Percentiles rank a stretch among this genome's conserved stretches.
Evolutionary conservation across 2,329 filamentous ascomycete genomes (phyloP).

Genomic region (Xylaria sp.): DNA sequence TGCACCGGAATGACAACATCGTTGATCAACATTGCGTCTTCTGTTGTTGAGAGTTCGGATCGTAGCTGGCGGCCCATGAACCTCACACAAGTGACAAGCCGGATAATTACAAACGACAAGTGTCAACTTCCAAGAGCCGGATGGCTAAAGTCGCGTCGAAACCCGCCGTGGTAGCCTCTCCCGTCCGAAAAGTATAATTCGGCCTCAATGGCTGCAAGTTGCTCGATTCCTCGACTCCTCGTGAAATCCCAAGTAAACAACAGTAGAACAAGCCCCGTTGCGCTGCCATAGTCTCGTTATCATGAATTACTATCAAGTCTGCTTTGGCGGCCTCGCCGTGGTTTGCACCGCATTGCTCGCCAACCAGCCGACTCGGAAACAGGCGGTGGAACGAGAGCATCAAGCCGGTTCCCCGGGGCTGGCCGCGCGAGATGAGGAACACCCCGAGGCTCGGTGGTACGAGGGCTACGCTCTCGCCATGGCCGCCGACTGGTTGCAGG

Average conservation of each 20-base stretch:
- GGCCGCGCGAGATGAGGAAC: constrained; percentile 36
- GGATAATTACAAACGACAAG: constrained; percentile 42
- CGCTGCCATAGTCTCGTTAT: not conserved
- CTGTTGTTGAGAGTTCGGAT: constrained; percentile 29
- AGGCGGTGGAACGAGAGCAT: constrained; percentile 33
- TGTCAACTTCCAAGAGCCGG: constrained; percentile 33
- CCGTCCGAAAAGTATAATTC: not conserved
- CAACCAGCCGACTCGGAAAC: constrained; percentile 38
- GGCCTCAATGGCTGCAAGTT: not conserved
- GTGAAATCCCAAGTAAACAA: not conserved
- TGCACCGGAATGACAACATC: constrained; percentile 1
- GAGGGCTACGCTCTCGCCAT: constrained; percentile 51
- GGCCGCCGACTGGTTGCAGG: constrained; percentile 54
- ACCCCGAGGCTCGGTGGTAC: constrained; percentile 50
- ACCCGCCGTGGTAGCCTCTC: not conserved
- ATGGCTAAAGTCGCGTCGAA: constrained; percentile 19
- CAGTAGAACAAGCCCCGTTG: not conserved
- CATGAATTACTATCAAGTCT: constrained; percentile 26
- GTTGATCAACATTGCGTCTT: constrained; percentile 14
- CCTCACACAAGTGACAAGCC: constrained; percentile 27
- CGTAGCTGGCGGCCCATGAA: constrained; percentile 32
- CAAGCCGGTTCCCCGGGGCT: constrained; percentile 22
- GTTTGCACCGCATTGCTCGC: constrained; percentile 35
- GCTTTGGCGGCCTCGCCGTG: constrained; percentile 33
- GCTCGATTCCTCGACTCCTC: not conserved